phyloP scores from a whole-genome alignment of 2,329 filamentous ascomycete species.

The Penicillium sp. region DNA sequence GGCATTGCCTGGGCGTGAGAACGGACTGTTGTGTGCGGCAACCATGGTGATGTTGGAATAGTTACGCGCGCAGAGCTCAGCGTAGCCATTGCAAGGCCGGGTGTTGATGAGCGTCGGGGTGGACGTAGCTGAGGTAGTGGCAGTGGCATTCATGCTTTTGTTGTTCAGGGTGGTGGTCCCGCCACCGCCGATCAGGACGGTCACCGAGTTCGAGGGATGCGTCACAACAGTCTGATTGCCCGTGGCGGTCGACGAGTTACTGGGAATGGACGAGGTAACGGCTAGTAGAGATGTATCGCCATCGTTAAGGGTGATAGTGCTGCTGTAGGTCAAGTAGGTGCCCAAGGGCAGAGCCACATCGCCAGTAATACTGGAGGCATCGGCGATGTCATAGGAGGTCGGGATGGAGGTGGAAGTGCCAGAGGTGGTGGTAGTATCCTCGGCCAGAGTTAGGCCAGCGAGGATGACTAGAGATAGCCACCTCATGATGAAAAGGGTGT shows the following conservation, averaged over 20 bases:
- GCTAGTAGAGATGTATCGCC: constrained; percentile 11
- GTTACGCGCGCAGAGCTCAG: constrained; percentile 69
- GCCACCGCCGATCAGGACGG: constrained; percentile 39
- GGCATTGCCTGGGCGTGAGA: constrained; percentile 64
- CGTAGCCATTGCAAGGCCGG: constrained; percentile 71
- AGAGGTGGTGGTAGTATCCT: constrained; percentile 10
- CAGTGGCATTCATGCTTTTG: constrained; percentile 38
- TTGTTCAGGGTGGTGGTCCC: constrained; percentile 48
- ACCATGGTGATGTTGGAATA: constrained; percentile 80
- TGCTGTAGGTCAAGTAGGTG: constrained; percentile 35
- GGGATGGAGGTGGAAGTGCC: constrained; percentile 1
- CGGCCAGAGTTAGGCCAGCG: constrained; percentile 11
- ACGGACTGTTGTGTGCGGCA: constrained; percentile 76
- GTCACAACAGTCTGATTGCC: constrained; percentile 26
- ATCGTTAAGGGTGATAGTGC: constrained; percentile 31
- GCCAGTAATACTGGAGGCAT: constrained; percentile 20
- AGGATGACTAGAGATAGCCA: constrained; percentile 15
- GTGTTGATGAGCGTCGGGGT: constrained; percentile 58
- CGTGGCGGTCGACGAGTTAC: constrained; percentile 26
- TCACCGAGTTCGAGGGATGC: constrained; percentile 37
- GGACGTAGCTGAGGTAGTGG: constrained; percentile 46
- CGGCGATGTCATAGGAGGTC: constrained; percentile 12
- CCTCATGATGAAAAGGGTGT: constrained; percentile 12
- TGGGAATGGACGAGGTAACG: constrained; percentile 28
- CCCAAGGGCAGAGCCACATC: constrained; percentile 36